phyloP scores from a whole-genome alignment of 2,329 filamentous ascomycete species.

The Stemphylium lycopersici region DNA sequence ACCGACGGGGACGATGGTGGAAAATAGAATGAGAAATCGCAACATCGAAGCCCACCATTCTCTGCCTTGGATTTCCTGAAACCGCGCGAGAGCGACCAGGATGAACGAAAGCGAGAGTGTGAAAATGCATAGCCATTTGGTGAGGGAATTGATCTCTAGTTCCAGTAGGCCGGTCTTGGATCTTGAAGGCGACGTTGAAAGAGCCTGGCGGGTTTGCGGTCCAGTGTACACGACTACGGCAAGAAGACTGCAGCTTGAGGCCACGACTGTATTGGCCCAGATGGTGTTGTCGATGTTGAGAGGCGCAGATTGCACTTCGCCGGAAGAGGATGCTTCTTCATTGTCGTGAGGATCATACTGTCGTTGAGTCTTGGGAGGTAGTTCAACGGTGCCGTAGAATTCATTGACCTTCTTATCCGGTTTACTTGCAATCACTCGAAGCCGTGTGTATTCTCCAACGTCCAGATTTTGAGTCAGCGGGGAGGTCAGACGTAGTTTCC shows the following conservation, averaged over 20 bases:
- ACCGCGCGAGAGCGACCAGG: constrained; percentile 85
- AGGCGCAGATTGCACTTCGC: constrained; percentile 64
- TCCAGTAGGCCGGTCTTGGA: constrained; percentile 95
- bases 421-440: constrained; percentile 80
- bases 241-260: constrained; percentile 86
- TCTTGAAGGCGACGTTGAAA: constrained; percentile 88
- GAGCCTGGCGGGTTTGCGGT: constrained; percentile 87
- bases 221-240: constrained; percentile 95
- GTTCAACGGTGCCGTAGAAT: constrained; percentile 86
- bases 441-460: constrained; percentile 69
- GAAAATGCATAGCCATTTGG: constrained; percentile 91
- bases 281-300: constrained; percentile 96
- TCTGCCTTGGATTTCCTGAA: constrained; percentile 67
- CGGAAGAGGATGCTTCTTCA: constrained; percentile 24
- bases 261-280: constrained; percentile 97
- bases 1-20: constrained; percentile 98
- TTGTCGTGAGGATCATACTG: constrained; percentile 53
- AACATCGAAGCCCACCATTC: constrained; percentile 97
- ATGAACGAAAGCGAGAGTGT: constrained; percentile 86
- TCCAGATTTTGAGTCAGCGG: constrained; percentile 81
- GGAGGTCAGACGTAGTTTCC: constrained; percentile 91
- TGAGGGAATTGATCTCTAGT: constrained; percentile 95
- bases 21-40: constrained; percentile 97
- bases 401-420: constrained; percentile 95
- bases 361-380: constrained; percentile 63